phyloP scores from a whole-genome alignment of 2,329 filamentous ascomycete genomes.

The Xylaria sp. region DNA sequence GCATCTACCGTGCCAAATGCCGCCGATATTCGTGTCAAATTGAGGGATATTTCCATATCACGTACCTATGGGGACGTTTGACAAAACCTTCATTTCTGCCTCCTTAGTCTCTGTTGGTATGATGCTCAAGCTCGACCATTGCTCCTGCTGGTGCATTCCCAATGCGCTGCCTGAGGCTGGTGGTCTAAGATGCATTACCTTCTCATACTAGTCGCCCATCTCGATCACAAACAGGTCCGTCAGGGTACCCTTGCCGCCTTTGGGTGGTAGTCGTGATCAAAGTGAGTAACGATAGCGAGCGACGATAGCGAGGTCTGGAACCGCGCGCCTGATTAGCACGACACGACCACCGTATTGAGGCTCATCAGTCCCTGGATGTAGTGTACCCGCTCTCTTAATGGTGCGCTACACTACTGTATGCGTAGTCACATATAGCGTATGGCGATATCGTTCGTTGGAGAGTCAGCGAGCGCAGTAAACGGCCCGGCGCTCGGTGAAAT shows the following conservation, averaged over 20 bases:
- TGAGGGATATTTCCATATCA: not conserved
- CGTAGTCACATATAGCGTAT: not conserved
- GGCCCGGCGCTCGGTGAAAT: conserved; percentile 40
- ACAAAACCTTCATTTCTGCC: not conserved
- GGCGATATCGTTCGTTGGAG: conserved; percentile 5
- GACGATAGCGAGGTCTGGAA: conserved; percentile 27
- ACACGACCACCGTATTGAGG: conserved; percentile 15
- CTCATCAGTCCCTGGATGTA: conserved; percentile 13
- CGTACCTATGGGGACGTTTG: not conserved
- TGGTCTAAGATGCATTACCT: not conserved
- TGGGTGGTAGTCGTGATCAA: not conserved
- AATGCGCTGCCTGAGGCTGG: not conserved
- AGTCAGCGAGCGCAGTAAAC: conserved; percentile 27
- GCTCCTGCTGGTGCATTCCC: not conserved
- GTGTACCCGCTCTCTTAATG: not conserved
- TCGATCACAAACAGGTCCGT: not conserved
- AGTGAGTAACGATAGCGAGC: conserved; percentile 16
- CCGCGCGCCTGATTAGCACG: conserved; percentile 13
- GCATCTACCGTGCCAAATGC: not conserved
- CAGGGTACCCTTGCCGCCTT: not conserved
- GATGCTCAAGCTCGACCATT: not conserved
- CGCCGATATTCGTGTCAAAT: not conserved
- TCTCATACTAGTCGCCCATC: not conserved
- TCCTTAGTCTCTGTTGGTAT: not conserved
- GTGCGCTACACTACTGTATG: conserved; percentile 1